A percentile compares a stretch with the other conserved stretches of the same genome.
phyloP scores from a whole-genome alignment of 202 grass and related monocot genomes.

The Panicum hallii region DNA sequence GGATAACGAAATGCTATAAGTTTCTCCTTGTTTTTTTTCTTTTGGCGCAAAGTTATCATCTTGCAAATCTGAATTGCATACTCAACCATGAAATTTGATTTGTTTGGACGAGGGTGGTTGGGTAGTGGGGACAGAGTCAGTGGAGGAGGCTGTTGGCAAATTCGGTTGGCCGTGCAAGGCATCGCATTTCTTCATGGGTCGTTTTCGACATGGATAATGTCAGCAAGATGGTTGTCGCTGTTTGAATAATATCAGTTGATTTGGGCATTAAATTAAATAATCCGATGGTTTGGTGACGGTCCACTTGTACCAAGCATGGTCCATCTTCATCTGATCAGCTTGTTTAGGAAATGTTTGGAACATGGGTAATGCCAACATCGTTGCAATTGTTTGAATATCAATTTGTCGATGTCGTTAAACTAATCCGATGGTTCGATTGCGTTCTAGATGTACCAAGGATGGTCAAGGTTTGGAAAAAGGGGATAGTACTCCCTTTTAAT shows the following conservation, averaged over 20 bases:
- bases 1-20: background rate
- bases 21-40: background rate
- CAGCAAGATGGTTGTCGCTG: background rate
- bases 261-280: background rate
- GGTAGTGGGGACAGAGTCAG: background rate
- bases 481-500: background rate
- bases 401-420: background rate
- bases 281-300: background rate
- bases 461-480: background rate
- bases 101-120: conserved; percentile 4
- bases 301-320: background rate
- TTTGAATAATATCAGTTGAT: conserved; percentile 6
- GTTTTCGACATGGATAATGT: conserved; percentile 27
- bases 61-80: background rate
- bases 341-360: background rate
- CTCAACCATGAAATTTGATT: background rate
- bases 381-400: background rate
- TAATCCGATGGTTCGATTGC: background rate
- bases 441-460: background rate
- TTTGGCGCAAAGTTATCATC: background rate
- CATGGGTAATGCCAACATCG: conserved; percentile 23
- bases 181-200: background rate
- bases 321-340: background rate
- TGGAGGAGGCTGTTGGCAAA: conserved; percentile 27
- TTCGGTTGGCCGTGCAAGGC: conserved; percentile 20